Evolutionary conservation across 2,329 filamentous ascomycete species (phyloP).

Genomic region (Penicillium freii): DNA sequence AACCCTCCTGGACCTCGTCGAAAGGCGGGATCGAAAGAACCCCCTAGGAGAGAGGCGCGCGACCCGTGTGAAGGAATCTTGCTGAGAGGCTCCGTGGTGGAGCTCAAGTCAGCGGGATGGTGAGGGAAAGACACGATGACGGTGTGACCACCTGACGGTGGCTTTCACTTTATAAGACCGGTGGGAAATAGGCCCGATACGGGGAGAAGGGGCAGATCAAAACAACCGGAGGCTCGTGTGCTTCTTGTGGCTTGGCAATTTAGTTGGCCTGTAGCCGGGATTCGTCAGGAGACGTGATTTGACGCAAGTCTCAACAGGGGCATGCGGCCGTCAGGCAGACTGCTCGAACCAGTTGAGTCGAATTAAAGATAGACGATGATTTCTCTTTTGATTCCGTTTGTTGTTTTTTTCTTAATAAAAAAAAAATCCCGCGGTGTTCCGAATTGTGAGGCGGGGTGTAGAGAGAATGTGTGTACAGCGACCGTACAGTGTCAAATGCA

Average conservation of each 20-base stretch:
- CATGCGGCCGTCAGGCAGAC: neutral
- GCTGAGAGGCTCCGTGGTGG: conserved; percentile 43
- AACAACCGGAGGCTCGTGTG: conserved; percentile 4
- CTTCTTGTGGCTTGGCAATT: conserved; percentile 8
- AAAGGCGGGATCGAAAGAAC: conserved; percentile 53
- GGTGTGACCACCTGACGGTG: conserved; percentile 34
- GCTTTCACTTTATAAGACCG: conserved; percentile 16
- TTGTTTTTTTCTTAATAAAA: neutral
- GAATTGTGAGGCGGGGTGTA: neutral
- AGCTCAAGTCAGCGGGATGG: conserved; percentile 33
- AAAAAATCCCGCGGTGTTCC: neutral
- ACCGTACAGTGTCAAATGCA: conserved; percentile 1
- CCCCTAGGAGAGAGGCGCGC: conserved; percentile 59
- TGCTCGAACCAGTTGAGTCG: neutral
- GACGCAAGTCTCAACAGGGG: neutral
- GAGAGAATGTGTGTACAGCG: neutral
- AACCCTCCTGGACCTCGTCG: conserved; percentile 49
- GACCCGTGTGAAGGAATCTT: conserved; percentile 59
- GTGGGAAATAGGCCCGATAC: conserved; percentile 7
- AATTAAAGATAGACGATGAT: neutral
- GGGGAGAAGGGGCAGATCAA: neutral
- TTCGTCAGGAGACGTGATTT: conserved; percentile 1
- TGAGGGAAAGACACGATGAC: conserved; percentile 34
- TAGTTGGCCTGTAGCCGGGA: neutral
- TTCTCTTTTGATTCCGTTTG: neutral